Percentiles rank a stretch among this genome's conserved stretches.
Evolutionary conservation across 2,329 filamentous ascomycete species (phyloP).

Genomic region (Neophaeococcomyces aloes): DNA sequence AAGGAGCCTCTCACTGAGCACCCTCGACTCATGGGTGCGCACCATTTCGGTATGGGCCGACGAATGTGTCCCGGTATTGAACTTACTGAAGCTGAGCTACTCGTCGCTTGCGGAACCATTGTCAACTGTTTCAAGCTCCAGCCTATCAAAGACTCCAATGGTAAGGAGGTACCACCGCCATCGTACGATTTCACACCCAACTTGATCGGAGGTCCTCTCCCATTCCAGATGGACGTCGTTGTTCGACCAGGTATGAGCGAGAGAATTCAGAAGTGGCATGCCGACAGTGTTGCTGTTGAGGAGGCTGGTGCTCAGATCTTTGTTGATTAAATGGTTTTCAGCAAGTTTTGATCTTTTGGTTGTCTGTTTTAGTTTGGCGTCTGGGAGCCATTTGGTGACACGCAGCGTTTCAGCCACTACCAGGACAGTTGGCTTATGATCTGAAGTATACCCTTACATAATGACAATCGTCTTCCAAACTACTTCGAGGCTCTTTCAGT

Average conservation of each 20-base stretch:
- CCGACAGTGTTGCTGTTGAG: slow-evolving; percentile 20
- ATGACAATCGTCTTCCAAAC: too few species aligned
- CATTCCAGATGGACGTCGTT: slow-evolving; percentile 23
- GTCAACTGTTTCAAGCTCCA: slow-evolving; percentile 21
- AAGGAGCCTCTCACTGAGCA: slow-evolving; percentile 24
- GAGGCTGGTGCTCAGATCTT: slow-evolving; percentile 14
- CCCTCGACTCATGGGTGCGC: slow-evolving; percentile 22
- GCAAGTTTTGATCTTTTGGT: not conserved
- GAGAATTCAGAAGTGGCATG: slow-evolving; percentile 21
- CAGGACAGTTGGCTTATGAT: not conserved
- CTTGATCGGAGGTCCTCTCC: slow-evolving; percentile 21
- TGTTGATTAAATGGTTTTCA: slow-evolving; percentile 2
- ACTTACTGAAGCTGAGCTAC: slow-evolving; percentile 20
- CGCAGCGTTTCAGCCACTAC: not conserved
- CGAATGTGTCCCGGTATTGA: slow-evolving; percentile 24
- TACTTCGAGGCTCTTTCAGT: too few species aligned
- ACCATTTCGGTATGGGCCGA: slow-evolving; percentile 24
- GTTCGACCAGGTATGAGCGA: slow-evolving; percentile 20
- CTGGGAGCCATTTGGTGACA: not conserved
- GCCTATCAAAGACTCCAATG: slow-evolving; percentile 19
- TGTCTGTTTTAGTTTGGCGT: not conserved
- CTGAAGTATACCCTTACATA: not conserved
- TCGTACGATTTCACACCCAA: slow-evolving; percentile 20
- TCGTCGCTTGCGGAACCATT: slow-evolving; percentile 22
- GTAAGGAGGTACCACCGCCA: slow-evolving; percentile 19